Base-by-base conservation (phyloP, 805 yeast genomes). In the Candida tallmaniae region DNA sequence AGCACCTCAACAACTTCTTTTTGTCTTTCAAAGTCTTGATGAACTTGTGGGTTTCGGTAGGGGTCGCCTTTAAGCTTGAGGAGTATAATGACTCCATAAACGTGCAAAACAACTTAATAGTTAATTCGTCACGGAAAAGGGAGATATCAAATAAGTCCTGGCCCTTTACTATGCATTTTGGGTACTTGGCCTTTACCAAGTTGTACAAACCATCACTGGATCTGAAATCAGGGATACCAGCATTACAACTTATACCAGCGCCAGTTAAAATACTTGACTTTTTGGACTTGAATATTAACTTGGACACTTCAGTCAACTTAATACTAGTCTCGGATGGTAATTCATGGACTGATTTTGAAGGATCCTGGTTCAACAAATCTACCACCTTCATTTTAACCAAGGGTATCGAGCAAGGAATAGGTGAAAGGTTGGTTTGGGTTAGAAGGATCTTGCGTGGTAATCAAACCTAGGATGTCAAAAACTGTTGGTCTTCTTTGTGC, bases 151-250 rank as follows among this genome's bases (percentile, higher is more conserved):
- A 90, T 48, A 90, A 71, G 42, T 90, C 98, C 50, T 86, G 85
- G 4, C 97, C 97, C 47, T 79, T 81, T 27, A 81, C 78, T 13
- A 81, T 70, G 8, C 73, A 65, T 27, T 68, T 70, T 1, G 89
- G 83, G 46, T 75, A 73, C 42, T 74, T 74, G 13, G 61, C 55
- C 51, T 82, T 85, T 21, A 82, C 84, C 59, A 78, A 54, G 40
- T 82, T 78, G 60, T 90, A 89, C 7, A 89, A 69, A 2, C 97
- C 97, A 45, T 82, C 76, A 7, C 79, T 65, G 4, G 95, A 83
- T 36, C 97, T 70, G 55, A 89, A 89, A 54, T 90, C 97, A 3
- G 98, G 98, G 30, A 90, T 93, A 0, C 98, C 97, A 1, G 97
- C 97, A 53, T 84, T 86, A 54, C 96, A 87, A 11, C 96, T 86